A percentile compares a stretch with the other conserved stretches of the same genome.
phyloP scores from a whole-genome alignment of 495 filamentous ascomycete genomes.

The Aspergillus homomorphus region DNA sequence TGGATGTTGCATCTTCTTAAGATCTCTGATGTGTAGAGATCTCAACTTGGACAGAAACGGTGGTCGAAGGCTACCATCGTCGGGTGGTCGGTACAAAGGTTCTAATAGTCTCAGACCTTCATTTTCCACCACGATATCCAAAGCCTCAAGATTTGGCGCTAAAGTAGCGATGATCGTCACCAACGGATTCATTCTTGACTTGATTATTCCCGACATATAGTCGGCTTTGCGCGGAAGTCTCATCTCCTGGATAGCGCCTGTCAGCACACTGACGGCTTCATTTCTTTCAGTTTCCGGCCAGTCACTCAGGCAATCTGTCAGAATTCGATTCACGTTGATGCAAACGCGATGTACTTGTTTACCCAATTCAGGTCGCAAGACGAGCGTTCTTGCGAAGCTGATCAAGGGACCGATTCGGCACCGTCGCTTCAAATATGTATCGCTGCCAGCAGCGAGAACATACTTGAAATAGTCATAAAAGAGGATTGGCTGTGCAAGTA shows the following conservation, averaged over 20 bases:
- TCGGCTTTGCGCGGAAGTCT: not conserved
- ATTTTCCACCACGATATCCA: not conserved
- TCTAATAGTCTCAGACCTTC: slow-evolving; percentile 1
- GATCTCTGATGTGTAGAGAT: slow-evolving; percentile 2
- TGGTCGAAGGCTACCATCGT: not conserved
- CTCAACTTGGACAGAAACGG: slow-evolving; percentile 7
- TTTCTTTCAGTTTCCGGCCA: not conserved
- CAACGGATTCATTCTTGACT: slow-evolving; percentile 1
- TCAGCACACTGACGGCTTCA: not conserved
- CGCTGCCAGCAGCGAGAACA: not conserved
- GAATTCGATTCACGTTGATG: not conserved
- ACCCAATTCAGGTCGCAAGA: slow-evolving; percentile 7
- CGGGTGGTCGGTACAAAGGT: not conserved
- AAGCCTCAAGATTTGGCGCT: slow-evolving; percentile 2
- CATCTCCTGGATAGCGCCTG: not conserved
- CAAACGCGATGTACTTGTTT: not conserved
- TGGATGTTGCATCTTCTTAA: not conserved
- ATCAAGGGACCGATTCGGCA: not conserved
- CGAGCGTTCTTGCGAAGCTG: not conserved
- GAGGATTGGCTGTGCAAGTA: not conserved
- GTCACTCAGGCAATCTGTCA: not conserved
- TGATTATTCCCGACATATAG: not conserved
- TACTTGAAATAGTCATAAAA: not conserved
- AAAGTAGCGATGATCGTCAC: not conserved
- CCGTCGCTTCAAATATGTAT: not conserved